phyloP scores from a whole-genome alignment of 2,329 filamentous ascomycete species.

The Botrytis aclada region DNA sequence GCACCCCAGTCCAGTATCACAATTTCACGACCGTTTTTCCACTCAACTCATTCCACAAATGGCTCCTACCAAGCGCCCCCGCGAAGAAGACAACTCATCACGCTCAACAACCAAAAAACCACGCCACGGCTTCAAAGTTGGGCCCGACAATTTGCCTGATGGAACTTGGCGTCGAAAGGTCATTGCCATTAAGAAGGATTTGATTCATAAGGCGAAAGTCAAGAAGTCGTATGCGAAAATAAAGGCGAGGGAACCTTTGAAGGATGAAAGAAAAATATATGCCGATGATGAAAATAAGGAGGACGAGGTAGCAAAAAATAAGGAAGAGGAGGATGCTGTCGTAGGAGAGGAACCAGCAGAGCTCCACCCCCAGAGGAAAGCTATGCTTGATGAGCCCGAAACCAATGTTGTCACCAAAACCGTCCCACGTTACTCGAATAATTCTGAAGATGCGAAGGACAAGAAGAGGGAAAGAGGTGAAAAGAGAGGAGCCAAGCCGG shows the following conservation, averaged over 20 bases:
- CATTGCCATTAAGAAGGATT: constrained; percentile 81
- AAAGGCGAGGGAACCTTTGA: constrained; percentile 51
- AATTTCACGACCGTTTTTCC: background rate
- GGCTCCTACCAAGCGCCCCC: constrained; percentile 54
- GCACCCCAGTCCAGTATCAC: background rate
- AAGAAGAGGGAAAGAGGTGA: constrained; percentile 13
- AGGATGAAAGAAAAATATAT: constrained; percentile 9
- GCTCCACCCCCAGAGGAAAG: constrained; percentile 59
- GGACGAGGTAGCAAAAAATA: background rate
- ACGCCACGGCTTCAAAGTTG: constrained; percentile 76
- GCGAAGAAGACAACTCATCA: constrained; percentile 44
- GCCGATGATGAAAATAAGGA: background rate
- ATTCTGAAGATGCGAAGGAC: background rate
- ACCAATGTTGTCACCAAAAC: constrained; percentile 21
- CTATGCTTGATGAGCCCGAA: constrained; percentile 51
- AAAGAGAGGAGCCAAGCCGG: constrained; percentile 33
- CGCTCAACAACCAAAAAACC: constrained; percentile 48
- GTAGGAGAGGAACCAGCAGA: constrained; percentile 40
- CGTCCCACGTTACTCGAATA: constrained; percentile 3
- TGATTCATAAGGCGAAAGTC: constrained; percentile 90
- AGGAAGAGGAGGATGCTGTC: background rate
- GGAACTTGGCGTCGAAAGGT: constrained; percentile 85
- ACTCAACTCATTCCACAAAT: constrained; percentile 42
- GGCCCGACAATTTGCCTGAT: constrained; percentile 86
- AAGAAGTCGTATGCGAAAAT: constrained; percentile 91